phyloP scores from a whole-genome alignment of 108 stramenopile species.

The Cyclostephanos tholiformis region DNA sequence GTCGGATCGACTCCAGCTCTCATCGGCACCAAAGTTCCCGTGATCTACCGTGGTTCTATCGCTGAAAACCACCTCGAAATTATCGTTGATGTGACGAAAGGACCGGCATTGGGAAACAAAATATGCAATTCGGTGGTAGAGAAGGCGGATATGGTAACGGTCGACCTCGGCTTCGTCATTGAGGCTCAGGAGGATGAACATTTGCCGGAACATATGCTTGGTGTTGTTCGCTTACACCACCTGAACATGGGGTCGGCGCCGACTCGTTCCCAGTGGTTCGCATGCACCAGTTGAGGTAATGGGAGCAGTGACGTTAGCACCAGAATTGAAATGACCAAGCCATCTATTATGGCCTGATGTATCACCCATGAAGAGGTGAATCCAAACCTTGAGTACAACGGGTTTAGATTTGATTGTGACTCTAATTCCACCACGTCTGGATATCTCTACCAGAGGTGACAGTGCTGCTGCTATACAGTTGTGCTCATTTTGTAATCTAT shows the following conservation, averaged over 20 bases:
- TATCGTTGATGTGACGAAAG: constrained; percentile 51
- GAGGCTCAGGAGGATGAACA: constrained; percentile 44
- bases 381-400: too few relatives aligned
- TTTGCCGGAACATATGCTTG: constrained; percentile 54
- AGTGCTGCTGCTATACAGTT: too few relatives aligned
- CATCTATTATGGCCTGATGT: too few relatives aligned
- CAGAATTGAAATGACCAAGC: too few relatives aligned
- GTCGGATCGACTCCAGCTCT: constrained; percentile 53
- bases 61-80: constrained; percentile 56
- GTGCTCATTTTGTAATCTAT: too few relatives aligned
- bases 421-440: too few relatives aligned
- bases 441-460: too few relatives aligned
- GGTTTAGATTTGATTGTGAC: too few relatives aligned
- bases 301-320: too few relatives aligned
- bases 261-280: constrained; percentile 40
- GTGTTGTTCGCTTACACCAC: constrained; percentile 52
- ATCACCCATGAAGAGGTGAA: too few relatives aligned
- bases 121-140: constrained; percentile 53
- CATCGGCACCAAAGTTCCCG: constrained; percentile 58
- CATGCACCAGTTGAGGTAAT: too few relatives aligned
- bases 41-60: constrained; percentile 45
- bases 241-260: constrained; percentile 47
- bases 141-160: constrained; percentile 46
- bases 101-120: constrained; percentile 53
- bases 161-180: constrained; percentile 57